These are phyloP conservation scores for Globisporangium heterothallicum DNA, from an alignment of 352 stramenopile species.

Conservation along the genomic window DNA sequence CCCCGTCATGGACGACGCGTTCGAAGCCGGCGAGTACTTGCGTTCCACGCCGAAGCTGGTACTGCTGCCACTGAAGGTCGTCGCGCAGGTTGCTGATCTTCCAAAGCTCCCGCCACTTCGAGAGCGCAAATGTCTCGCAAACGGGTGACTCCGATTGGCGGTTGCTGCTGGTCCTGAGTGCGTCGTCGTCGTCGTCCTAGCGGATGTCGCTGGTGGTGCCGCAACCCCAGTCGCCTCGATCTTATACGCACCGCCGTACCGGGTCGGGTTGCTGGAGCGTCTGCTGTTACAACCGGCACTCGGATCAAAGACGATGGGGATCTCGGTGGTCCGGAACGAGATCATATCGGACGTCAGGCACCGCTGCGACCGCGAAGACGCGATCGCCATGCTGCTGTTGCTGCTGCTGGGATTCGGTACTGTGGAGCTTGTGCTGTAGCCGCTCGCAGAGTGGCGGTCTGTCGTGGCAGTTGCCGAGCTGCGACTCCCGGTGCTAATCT, in stretches of 20 bases:
- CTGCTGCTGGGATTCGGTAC: neutral
- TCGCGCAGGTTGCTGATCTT: no score
- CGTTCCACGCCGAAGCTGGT: slow-evolving; percentile 2
- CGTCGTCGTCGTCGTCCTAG: neutral
- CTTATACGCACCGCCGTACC: neutral
- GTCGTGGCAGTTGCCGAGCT: slow-evolving; percentile 1
- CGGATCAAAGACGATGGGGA: slow-evolving; percentile 11
- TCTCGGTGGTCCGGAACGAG: slow-evolving; percentile 35
- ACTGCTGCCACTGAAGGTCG: neutral
- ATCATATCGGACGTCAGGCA: slow-evolving; percentile 50
- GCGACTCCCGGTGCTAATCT: neutral
- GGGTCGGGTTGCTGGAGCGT: neutral
- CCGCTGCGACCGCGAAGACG: neutral
- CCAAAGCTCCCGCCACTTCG: slow-evolving; percentile 5
- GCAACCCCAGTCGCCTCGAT: slow-evolving; percentile 1
- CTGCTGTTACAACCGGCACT: neutral
- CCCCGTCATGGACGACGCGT: slow-evolving; percentile 2
- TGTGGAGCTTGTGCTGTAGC: neutral
- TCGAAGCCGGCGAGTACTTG: slow-evolving; percentile 8
- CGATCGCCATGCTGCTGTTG: slow-evolving; percentile 1
- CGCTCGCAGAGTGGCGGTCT: neutral
- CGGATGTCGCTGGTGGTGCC: neutral
- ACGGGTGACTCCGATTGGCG: neutral
- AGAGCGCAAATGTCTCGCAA: slow-evolving; percentile 6
- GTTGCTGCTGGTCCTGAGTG: neutral